These are phyloP conservation scores for Arctium lappa DNA, from an alignment of 129 eudicot species.

Conservation along the genomic window DNA sequence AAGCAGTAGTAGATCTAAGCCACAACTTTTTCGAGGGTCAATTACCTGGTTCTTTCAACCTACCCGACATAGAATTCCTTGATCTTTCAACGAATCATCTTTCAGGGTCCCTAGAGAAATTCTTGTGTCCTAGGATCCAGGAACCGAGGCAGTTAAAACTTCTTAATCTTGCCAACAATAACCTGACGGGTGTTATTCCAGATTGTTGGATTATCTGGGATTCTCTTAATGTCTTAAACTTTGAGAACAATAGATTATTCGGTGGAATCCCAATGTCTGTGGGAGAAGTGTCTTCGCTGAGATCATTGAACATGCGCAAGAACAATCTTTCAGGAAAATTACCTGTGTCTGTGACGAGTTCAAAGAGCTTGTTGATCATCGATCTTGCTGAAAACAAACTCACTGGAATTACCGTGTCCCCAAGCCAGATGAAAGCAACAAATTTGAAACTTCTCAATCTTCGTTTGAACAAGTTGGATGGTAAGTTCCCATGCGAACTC, in stretches of 20 bases:
- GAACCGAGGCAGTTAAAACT: slow-evolving; percentile 5
- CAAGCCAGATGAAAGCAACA: slow-evolving; percentile 6
- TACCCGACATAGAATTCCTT: slow-evolving; percentile 7
- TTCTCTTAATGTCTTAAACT: slow-evolving; percentile 15
- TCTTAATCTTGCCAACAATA: slow-evolving; percentile 37
- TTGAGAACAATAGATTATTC: slow-evolving; percentile 31
- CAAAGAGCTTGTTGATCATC: slow-evolving; percentile 17
- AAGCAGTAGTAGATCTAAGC: slow-evolving; percentile 20
- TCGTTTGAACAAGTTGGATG: slow-evolving; percentile 25
- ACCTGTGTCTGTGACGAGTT: slow-evolving; percentile 21
- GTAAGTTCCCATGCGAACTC: slow-evolving; percentile 33
- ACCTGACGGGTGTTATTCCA: slow-evolving; percentile 36
- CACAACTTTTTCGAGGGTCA: slow-evolving; percentile 40
- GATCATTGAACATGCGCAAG: slow-evolving; percentile 29
- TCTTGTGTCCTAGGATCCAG: slow-evolving; percentile 28
- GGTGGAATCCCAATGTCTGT: slow-evolving; percentile 34
- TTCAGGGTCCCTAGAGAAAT: slow-evolving; percentile 32
- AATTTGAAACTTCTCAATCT: slow-evolving; percentile 34
- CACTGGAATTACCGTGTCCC: slow-evolving; percentile 17
- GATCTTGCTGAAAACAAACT: slow-evolving; percentile 33
- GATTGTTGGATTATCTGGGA: slow-evolving; percentile 41
- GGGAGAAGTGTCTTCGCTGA: slow-evolving; percentile 8
- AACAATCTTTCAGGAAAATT: slow-evolving; percentile 32
- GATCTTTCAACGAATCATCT: slow-evolving; percentile 43
- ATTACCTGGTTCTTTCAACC: slow-evolving; percentile 25